Base-by-base conservation (phyloP, 768 basidiomycete species). In the Trametes punicea region DNA sequence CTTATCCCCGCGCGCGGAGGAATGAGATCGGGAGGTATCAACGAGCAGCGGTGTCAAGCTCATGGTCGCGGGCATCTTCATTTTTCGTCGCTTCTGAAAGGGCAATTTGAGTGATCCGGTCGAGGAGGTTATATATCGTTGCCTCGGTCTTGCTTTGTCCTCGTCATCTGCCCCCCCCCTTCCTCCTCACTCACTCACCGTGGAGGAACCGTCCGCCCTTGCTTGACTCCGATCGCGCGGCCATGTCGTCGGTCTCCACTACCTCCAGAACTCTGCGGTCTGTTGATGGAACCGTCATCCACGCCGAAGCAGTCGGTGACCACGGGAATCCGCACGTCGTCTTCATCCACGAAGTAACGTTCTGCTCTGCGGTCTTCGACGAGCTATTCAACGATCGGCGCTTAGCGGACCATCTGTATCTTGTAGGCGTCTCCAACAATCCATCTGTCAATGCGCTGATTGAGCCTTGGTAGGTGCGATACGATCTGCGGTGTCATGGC, bases 401-500 rank as follows among this genome's bases (percentile, higher is more conserved):
- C 13, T 39, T 62, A 15, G 44, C 57, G 2, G 49, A 55, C 20
- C 42, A 63, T 25, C 58, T 64, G n/a, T 65, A 60, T 38, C 45
- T 67, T 34, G 66, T 64, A 42, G 41, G 64, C 42, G 20, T 18
- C 23, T 2, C 11, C 15, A 30, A 16, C 47, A 42, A 25, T 6
- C 29, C 15, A 26, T 29, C 25, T n/a, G 13, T 27, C 3, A 13
- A 21, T 29, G 2, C 38, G 42, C 21, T 31, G 11, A 38, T 30
- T n/a, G 25, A 13, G 2, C 2, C 16, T 9, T 36, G 30, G 29
- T 11, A 65, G 66, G 60, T 65, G 18, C 64, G 64, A 11, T 67
- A 65, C 46, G 66, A 67, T 36, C 50, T 63, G 21, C 64, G 66
- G 41, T 64, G 64, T 11, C 62, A 63, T 41, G 65, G 64, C 20